phyloP scores from a whole-genome alignment of 257 asterid species.

The Solanum chiquidenum region DNA sequence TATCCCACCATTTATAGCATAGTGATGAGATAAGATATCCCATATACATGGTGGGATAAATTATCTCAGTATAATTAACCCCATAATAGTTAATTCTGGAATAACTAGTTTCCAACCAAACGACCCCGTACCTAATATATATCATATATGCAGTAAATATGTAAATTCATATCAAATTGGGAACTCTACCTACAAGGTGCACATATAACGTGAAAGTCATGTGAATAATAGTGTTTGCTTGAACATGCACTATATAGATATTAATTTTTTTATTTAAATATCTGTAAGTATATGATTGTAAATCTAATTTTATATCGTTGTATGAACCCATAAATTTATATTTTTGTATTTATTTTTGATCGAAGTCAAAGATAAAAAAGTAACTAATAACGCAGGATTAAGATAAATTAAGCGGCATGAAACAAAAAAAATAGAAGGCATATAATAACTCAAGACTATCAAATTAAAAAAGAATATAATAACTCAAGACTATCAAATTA shows the following conservation, averaged over 20 bases:
- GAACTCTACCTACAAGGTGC: neutral
- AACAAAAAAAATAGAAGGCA: neutral
- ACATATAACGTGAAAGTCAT: neutral
- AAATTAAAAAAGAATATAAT: too few relatives aligned
- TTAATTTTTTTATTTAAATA: too few relatives aligned
- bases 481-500: too few relatives aligned
- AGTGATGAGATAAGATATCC: too few relatives aligned
- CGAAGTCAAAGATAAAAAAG: neutral
- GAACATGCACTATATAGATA: too few relatives aligned
- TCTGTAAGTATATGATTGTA: neutral
- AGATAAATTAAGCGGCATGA: neutral
- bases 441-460: too few relatives aligned
- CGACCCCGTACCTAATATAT: neutral
- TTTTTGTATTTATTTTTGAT: neutral
- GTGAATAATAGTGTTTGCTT: neutral
- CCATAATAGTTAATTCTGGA: too few relatives aligned
- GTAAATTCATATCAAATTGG: neutral
- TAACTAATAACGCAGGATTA: neutral
- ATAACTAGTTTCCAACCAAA: too few relatives aligned
- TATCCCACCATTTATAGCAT: too few relatives aligned
- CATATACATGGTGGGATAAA: too few relatives aligned
- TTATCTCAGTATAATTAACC: too few relatives aligned
- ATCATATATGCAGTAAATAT: neutral
- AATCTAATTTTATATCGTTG: neutral
- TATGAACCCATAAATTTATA: neutral